Evolutionary conservation across 495 filamentous ascomycete species (phyloP), one percentile per base, ranked within the genome.

Genomic region (Entonaema liquescens): DNA sequence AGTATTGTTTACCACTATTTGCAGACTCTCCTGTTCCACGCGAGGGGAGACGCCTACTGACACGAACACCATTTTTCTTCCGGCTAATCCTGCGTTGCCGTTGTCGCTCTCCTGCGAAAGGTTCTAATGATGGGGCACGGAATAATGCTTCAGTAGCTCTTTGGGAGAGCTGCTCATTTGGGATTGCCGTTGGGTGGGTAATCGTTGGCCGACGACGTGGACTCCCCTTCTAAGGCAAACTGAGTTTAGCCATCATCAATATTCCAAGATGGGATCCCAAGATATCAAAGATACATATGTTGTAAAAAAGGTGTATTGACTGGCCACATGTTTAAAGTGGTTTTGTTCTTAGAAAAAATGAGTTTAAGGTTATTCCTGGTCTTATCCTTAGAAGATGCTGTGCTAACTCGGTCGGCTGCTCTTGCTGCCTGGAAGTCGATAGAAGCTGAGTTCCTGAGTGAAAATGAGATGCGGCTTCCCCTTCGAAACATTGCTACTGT

Each of bases 171-270:
- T 72, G 65, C 52, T 69, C 64, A 40, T 56, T 69, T 9, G 73
- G 71, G 54, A 66, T 66, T 33, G 71, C 63, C 57, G 64, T 71
- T 57, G 74, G 68, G 58, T 75, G 65, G 66, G 71, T 78, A 69
- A 80, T 76, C 61, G 75, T 77, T 23, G 82, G 81, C 66, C 79
- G 79, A 76, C 63, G 74, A 77, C 79, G 76, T 75, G 79, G 79
- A 78, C 78, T 81, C 72, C 81, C 80, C 68, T 82, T 82, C 81
- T 83, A 86, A 79, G 81, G 76, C 74, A 84, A 81, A 78, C 78
- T 80, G 77, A 80, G 76, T 75, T 77, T 74, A 76, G 78, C 74
- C 83, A 85, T 85, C 73, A 75, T 81, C 74, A 72, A 19, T 79
- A 79, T 77, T 79, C 77, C 77, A 79, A 82, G 77, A 78, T 75